A percentile compares a stretch with the other conserved stretches of the same genome.
phyloP scores from a whole-genome alignment of 768 basidiomycete species.

The Porpolomopsis calyptriformis region DNA sequence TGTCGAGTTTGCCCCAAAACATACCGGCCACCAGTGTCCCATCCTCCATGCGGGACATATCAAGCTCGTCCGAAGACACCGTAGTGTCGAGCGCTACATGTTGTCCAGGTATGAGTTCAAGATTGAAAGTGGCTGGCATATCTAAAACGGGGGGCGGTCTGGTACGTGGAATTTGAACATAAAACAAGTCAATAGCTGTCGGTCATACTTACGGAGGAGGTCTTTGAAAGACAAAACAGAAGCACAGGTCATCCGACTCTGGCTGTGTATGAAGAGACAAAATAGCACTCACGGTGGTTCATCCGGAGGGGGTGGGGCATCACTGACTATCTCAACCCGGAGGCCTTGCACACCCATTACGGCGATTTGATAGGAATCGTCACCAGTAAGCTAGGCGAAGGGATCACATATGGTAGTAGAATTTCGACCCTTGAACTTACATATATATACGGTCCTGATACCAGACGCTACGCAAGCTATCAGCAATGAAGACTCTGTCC shows the following conservation, averaged over 20 bases:
- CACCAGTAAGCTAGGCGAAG: slow-evolving; percentile 53
- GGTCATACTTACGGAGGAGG: slow-evolving; percentile 35
- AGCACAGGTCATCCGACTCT: slow-evolving; percentile 13
- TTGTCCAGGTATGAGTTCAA: slow-evolving; percentile 73
- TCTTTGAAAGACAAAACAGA: slow-evolving; percentile 18
- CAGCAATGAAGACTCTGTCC: slow-evolving; percentile 13
- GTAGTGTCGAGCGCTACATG: slow-evolving; percentile 72
- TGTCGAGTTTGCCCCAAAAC: slow-evolving; percentile 83
- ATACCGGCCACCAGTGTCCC: slow-evolving; percentile 75
- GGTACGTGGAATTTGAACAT: not conserved
- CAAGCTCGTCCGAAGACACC: slow-evolving; percentile 70
- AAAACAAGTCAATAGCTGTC: not conserved
- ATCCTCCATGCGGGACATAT: slow-evolving; percentile 89
- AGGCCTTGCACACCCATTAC: slow-evolving; percentile 71
- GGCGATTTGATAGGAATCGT: slow-evolving; percentile 87
- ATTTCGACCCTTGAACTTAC: slow-evolving; percentile 28
- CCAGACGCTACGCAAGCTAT: slow-evolving; percentile 45
- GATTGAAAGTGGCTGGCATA: slow-evolving; percentile 78
- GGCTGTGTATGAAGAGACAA: slow-evolving; percentile 19
- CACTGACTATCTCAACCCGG: slow-evolving; percentile 77
- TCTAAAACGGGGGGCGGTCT: slow-evolving; percentile 67
- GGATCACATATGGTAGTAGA: slow-evolving; percentile 9
- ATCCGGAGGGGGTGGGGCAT: slow-evolving; percentile 75
- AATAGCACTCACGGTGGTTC: slow-evolving; percentile 60
- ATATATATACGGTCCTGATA: slow-evolving; percentile 77